A percentile compares a stretch with the other conserved stretches of the same genome.
Conservation (phyloP, 495 filamentous ascomycete genomes). For the Aspergillus carlsbadensis region DNA sequence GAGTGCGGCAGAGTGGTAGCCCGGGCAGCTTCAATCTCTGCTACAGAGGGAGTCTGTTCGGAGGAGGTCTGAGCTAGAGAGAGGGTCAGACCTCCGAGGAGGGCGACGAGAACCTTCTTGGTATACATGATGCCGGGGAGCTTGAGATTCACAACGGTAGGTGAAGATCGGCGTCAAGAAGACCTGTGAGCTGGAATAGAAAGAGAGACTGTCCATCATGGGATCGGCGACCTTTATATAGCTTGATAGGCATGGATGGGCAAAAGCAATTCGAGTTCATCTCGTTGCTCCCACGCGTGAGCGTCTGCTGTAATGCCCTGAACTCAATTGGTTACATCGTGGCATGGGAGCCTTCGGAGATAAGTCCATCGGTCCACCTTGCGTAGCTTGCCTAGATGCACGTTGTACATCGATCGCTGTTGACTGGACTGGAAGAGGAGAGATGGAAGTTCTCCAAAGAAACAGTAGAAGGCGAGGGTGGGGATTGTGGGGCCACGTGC, state of each 20-base stretch:
- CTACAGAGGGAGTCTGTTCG: slow-evolving; percentile 24
- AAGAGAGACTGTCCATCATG: background rate
- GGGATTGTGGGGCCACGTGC: background rate
- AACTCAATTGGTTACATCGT: slow-evolving; percentile 9
- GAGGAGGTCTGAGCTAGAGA: slow-evolving; percentile 29
- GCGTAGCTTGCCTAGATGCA: slow-evolving; percentile 2
- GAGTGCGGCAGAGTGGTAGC: slow-evolving; percentile 36
- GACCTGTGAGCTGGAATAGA: background rate
- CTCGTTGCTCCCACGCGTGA: too few relatives aligned
- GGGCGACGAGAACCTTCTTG: slow-evolving; percentile 19
- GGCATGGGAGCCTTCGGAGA: background rate
- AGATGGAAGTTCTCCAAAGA: background rate
- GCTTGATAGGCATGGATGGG: background rate
- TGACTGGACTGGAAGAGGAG: slow-evolving; percentile 11
- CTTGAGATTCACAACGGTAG: background rate
- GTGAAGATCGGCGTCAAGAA: background rate
- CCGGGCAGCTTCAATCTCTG: slow-evolving; percentile 30
- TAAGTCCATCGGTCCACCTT: slow-evolving; percentile 3
- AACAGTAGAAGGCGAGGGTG: slow-evolving; percentile 1
- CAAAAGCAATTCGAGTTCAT: too few relatives aligned
- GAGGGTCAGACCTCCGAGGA: slow-evolving; percentile 25
- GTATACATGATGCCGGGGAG: slow-evolving; percentile 16
- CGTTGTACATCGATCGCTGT: slow-evolving; percentile 13
- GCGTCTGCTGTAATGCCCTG: background rate
- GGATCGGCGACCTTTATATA: slow-evolving; percentile 10